Percentiles rank a stretch among this genome's conserved stretches.
Conservation (phyloP, 331 rosid species). For the Quercus phellos region DNA sequence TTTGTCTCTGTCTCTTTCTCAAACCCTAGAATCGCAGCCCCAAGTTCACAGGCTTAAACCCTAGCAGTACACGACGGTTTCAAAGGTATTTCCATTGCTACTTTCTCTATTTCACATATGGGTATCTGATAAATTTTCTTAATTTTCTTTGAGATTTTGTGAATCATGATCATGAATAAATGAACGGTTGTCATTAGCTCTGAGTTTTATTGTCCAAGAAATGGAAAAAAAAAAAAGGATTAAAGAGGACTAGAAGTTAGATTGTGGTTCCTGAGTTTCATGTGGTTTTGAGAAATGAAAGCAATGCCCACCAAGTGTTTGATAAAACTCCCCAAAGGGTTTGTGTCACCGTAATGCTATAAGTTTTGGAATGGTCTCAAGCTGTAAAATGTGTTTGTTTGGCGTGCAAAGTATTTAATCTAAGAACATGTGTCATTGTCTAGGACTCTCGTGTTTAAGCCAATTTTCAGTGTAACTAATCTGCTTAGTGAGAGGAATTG, state of each 20-base stretch:
- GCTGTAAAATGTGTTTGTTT: no score
- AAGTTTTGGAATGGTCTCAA: no score
- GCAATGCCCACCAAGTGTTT: background rate
- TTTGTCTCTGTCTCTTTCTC: background rate
- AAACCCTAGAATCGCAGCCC: background rate
- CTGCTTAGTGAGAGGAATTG: no score
- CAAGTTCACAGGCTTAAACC: background rate
- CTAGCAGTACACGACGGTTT: background rate
- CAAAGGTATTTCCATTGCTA: background rate
- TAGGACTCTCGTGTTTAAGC: no score
- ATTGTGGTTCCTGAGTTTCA: background rate
- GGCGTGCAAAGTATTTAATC: no score
- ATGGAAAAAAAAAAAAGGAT: background rate
- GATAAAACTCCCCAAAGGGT: background rate
- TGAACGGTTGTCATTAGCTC: background rate
- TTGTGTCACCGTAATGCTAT: background rate
- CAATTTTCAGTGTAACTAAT: no score
- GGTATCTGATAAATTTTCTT: background rate
- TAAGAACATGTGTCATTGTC: no score
- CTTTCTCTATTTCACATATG: background rate
- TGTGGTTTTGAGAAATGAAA: background rate
- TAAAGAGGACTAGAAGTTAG: background rate
- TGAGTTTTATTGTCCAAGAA: background rate
- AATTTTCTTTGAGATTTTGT: background rate
- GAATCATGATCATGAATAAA: background rate